These are phyloP conservation scores for Fusarium metavorans DNA, from an alignment of 2,329 filamentous ascomycete species.

Conservation along the genomic window DNA sequence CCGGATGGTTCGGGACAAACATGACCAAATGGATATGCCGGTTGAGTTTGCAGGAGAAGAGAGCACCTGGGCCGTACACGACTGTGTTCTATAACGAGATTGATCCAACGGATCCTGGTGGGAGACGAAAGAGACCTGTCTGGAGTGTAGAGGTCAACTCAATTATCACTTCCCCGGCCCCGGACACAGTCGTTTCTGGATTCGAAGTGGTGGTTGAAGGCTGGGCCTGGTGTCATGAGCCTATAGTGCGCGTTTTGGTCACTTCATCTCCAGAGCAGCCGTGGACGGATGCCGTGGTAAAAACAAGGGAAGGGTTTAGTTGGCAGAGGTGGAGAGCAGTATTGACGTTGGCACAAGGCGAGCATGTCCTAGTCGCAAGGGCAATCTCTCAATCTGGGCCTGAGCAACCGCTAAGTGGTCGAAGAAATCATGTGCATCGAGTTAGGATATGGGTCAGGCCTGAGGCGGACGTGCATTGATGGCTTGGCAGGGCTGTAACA, in stretches of 20 bases:
- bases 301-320: background rate
- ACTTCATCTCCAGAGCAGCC: background rate
- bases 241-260: background rate
- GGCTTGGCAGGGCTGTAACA: background rate
- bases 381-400: background rate
- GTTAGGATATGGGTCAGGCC: background rate
- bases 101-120: background rate
- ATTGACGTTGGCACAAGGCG: background rate
- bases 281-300: background rate
- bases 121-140: background rate
- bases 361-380: background rate
- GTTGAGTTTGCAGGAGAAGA: background rate
- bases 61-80: slow-evolving; percentile 8
- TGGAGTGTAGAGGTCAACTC: slow-evolving; percentile 27
- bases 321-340: background rate
- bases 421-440: background rate
- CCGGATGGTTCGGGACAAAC: slow-evolving; percentile 25
- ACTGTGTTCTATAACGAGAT: slow-evolving; percentile 13
- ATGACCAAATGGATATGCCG: slow-evolving; percentile 23
- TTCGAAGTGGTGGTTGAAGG: background rate
- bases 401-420: background rate
- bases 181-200: background rate
- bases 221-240: background rate
- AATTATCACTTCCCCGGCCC: slow-evolving; percentile 4
- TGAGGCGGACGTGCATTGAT: background rate